Evolutionary conservation across 2,329 filamentous ascomycete genomes (phyloP).

Genomic region (Leptographium lundbergii): DNA sequence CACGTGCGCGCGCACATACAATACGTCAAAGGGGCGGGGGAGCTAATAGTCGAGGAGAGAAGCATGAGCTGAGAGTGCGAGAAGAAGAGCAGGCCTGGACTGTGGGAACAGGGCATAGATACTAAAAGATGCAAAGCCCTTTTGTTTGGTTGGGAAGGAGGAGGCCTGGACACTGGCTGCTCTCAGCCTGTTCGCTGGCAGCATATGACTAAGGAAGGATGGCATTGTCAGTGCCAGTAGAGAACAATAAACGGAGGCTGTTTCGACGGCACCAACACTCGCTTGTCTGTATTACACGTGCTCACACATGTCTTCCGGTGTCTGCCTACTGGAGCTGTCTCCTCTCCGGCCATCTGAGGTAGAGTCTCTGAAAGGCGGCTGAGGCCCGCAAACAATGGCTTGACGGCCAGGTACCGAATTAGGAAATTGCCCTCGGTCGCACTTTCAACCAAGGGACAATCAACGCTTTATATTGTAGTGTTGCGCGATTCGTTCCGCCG

Average conservation of each 20-base stretch:
- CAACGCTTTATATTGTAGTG: too few relatives aligned
- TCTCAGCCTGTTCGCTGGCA: neutral
- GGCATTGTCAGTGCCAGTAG: neutral
- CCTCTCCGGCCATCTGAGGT: too few relatives aligned
- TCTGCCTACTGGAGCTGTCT: too few relatives aligned
- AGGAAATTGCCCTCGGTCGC: too few relatives aligned
- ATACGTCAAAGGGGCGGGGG: neutral
- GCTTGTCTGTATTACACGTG: neutral
- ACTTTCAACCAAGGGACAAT: too few relatives aligned
- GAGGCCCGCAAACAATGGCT: too few relatives aligned
- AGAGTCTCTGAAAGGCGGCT: too few relatives aligned
- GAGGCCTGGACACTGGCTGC: neutral
- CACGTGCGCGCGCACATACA: neutral
- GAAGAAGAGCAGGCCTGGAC: neutral
- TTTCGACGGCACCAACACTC: neutral
- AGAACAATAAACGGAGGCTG: neutral
- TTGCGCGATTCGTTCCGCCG: too few relatives aligned
- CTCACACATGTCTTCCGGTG: too few relatives aligned
- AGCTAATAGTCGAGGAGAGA: neutral
- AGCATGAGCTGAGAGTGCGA: neutral
- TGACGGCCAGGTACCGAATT: too few relatives aligned
- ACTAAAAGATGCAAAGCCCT: neutral
- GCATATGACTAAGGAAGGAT: neutral
- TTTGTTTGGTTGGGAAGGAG: neutral
- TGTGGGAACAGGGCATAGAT: neutral